Percentiles rank a stretch among this genome's conserved stretches.
Conservation (phyloP, 192 early-diverging fungal species). For the Rhizophagus clarus region DNA sequence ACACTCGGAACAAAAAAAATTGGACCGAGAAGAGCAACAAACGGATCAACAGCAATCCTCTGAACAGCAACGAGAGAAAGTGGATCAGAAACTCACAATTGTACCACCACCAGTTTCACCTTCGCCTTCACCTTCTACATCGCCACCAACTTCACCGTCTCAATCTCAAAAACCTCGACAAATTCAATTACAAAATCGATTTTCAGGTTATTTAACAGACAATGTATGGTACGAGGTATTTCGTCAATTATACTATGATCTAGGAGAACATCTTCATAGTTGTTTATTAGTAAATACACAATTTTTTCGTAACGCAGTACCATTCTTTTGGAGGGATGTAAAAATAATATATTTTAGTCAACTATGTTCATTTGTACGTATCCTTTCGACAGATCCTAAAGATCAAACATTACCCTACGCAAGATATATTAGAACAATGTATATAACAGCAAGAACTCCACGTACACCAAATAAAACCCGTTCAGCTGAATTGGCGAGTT, state of each 20-base stretch:
- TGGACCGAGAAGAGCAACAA: background rate
- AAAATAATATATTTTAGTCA: conserved; percentile 1
- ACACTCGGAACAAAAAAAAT: background rate
- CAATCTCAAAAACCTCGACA: background rate
- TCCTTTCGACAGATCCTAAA: background rate
- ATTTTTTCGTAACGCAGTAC: conserved; percentile 3
- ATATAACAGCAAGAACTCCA: background rate
- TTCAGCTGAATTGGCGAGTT: background rate
- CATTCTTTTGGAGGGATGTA: conserved; percentile 2
- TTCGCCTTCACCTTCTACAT: background rate
- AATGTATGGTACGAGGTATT: conserved; percentile 1
- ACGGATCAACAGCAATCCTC: background rate
- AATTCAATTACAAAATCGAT: background rate
- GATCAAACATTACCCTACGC: conserved; percentile 4
- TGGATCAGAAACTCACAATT: background rate
- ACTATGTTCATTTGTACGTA: background rate
- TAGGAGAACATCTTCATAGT: conserved; percentile 1
- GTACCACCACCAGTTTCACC: no score
- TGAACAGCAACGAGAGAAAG: background rate
- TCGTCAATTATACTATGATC: background rate
- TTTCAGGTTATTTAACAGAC: conserved; percentile 6
- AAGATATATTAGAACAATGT: background rate
- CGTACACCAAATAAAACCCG: background rate
- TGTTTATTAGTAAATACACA: conserved; percentile 4
- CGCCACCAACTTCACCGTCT: background rate